These are phyloP conservation scores for Lentinula raphanica DNA, from an alignment of 768 basidiomycete species.

Conservation along the genomic window DNA sequence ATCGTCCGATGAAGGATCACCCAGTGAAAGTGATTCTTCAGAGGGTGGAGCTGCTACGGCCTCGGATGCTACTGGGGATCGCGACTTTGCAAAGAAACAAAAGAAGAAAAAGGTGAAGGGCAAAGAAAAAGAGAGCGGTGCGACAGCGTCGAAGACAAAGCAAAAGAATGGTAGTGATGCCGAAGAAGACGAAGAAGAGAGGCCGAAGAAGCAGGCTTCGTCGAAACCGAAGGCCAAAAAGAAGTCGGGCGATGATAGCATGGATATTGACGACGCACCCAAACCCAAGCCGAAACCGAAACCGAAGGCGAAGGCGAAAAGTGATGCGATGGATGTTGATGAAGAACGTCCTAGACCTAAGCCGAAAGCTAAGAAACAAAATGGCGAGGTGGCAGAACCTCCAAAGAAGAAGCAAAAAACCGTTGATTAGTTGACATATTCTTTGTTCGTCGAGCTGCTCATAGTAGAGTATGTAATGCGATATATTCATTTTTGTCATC, in stretches of 20 bases:
- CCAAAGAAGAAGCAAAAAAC: constrained; percentile 77
- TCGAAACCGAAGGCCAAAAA: constrained; percentile 47
- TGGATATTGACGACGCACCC: constrained; percentile 31
- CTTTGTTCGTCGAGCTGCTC: neutral
- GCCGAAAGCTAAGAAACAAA: constrained; percentile 40
- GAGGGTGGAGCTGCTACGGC: constrained; percentile 70
- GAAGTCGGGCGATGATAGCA: constrained; percentile 28
- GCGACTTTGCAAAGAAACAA: constrained; percentile 45
- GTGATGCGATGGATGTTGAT: constrained; percentile 48
- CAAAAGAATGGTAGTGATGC: constrained; percentile 32
- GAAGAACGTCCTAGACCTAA: constrained; percentile 33
- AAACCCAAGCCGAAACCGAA: constrained; percentile 37
- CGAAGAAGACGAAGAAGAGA: constrained; percentile 34
- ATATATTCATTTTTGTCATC: no score
- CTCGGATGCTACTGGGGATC: constrained; percentile 81
- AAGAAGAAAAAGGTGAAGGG: constrained; percentile 40
- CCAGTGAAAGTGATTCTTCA: constrained; percentile 65
- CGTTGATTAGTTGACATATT: constrained; percentile 23
- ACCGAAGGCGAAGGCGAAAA: constrained; percentile 31
- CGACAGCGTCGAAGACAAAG: constrained; percentile 25
- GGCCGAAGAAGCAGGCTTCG: constrained; percentile 34
- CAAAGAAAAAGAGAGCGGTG: constrained; percentile 36
- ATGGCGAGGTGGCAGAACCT: constrained; percentile 44
- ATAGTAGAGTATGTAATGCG: neutral
- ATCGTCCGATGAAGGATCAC: constrained; percentile 83